Base-by-base conservation (phyloP, 2,329 filamentous ascomycete species). In the Rutstroemia sp. region DNA sequence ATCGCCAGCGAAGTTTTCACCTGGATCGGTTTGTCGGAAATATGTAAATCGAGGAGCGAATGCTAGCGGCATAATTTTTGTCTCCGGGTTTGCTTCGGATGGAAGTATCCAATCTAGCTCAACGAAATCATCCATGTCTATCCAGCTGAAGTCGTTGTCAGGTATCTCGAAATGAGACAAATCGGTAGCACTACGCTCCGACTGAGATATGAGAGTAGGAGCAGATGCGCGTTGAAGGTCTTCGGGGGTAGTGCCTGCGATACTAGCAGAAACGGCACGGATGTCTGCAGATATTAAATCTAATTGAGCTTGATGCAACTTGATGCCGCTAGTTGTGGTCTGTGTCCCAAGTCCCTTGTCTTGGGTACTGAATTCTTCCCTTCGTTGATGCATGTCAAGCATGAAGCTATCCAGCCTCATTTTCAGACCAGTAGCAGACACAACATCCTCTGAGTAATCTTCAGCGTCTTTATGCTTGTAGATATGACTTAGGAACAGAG, bases 81-180 rank as follows among this genome's bases (percentile, higher is more conserved):
- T 97, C 63, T 95, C 87, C 0, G 92, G 92, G 63, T 96, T 95
- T 34, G 87, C 83, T 67, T 95, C 89, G 14, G 89, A 87, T 0
- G 92, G 92, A 23, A 96, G 73, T 54, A 96, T 92, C 92, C 92
- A 97, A 69, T 96, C 95, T 21, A 99, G 76, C 70, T 99, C 94
- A 30, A 99, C 92, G 72, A 99, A 99, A 69, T 99, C 94, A 68
- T 99, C 94, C 91, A 99, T 97, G 67, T 99, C 94, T 60, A 99
- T 92, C 94, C 94, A 99, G 55, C 87, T 91, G 63, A 91, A 85
- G 67, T 99, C 94, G 54, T 95, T 89, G 69, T 99, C 94, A 0
- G 94, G 92, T 50, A 99, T 99, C 0, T 86, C 92, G 69, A 99
- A 99, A 53, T 87, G 86, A 0, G 92, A 95, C 50, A 96, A 77